Evolutionary conservation across 1,284 basidiomycete genomes (phyloP), one percentile per base, ranked within the genome.

Genomic region (Sanghuangporus baumii): DNA sequence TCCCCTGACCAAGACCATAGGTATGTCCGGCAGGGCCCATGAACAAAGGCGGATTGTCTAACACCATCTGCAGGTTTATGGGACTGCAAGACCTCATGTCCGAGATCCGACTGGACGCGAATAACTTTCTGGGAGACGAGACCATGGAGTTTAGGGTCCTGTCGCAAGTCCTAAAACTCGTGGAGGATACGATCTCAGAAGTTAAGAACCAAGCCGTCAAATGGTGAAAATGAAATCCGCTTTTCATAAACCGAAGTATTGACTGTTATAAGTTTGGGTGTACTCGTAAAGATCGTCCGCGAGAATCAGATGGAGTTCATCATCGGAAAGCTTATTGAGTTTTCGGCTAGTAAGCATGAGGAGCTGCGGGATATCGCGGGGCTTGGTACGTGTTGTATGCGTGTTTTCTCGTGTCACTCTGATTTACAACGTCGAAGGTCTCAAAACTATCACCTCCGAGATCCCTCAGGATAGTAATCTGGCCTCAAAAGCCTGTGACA

Each of bases 171-270:
- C 79, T 98, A 23, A 80, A 85, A 23, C 82, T 96, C 23, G 88
- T 97, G 11, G 88, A 93, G 71, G 97, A 99, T 77, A 88, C 88
- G 75, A 98, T 97, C 70, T 94, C 93, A 14, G 96, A 99, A 77
- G 97, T 99, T 67, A 98, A 98, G 81, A 98, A 98, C 73, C 91
- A 95, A 72, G 94, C 94, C 1, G 96, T 97, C 14, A 93, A 94
- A 78, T 95, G 93, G 96, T 93, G 69, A 63, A 7, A 46, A 82
- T 69, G 66, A 68, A 16, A 57, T 55, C 26, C 9, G 40, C 11
- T 20, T 54, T 37, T 16, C 11, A 55, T 55, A 34, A 16, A 40
- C 47, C 67, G 34, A 38, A 23, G 51, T 47, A 18, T 34, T 62
- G 20, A 58, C 31, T 48, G 56, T 66, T 37, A 67, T 31, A 67